Base-by-base conservation (phyloP, 2,329 filamentous ascomycete species). In the Graphilbum sp. region DNA sequence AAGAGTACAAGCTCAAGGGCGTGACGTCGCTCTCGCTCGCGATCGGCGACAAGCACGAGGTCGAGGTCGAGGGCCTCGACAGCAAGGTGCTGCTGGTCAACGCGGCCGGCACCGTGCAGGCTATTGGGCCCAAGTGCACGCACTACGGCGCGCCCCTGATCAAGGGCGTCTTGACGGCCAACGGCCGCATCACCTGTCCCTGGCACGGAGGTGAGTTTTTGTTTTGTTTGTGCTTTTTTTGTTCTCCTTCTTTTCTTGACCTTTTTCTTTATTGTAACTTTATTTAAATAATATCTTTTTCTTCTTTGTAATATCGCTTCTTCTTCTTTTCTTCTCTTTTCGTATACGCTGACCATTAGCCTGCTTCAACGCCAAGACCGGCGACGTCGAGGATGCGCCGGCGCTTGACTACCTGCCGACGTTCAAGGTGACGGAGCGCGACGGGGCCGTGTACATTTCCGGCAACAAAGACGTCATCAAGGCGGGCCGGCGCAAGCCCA, bases 351-450 rank as follows among this genome's bases (percentile, higher is more conserved):
- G n/a, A n/a, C n/a, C n/a, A n/a, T n/a, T 34, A 33, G 21, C 32
- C 41, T 98, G 90, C 65, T 98, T 95, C 63, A 90, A 85, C 45
- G 75, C 84, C 45, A 69, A 71, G 40, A 92, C 81, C 6, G 90
- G 90, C 38, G 90, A 98, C 50, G 82, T 96, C 42, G 90, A 98
- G 60, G 85, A 96, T 53, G 87, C 88, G 1, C 90, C 90, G 0
- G 90, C 84, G 2, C 72, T 93, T 20, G 85, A 96, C 51, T 69
- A 82, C n/a, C 63, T 98, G 20, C 72, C 81, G 34, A 78, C 79
- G 36, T 98, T 92, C 62, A 75, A 84, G 38, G 64, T 95, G 24
- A 63, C 74, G 24, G 78, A 93, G 55, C 86, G 79, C 52, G 75
- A 90, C 49, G 86, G 84, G 24, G 79, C 71, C 5, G 76, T 95